Percentiles rank a stretch among this genome's conserved stretches.
Conservation (phyloP, 1,284 basidiomycete species). For the Fomitopsis betulina region DNA sequence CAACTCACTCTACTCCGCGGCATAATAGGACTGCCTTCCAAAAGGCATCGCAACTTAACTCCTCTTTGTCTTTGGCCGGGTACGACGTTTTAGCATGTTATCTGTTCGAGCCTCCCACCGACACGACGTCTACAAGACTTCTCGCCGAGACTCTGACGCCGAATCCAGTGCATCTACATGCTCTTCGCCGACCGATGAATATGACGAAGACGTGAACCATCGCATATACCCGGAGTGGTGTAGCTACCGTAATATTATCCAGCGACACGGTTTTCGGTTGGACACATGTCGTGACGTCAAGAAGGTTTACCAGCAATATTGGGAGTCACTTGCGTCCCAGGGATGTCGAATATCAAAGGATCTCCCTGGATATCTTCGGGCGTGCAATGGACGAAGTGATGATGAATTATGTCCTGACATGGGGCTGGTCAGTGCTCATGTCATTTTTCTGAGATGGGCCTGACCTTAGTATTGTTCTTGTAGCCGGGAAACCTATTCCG, state of each 20-base stretch:
- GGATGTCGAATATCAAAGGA: slow-evolving; percentile 21
- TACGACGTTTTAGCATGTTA: background rate
- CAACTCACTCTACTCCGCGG: no score
- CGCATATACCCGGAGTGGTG: slow-evolving; percentile 60
- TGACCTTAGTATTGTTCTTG: slow-evolving; percentile 7
- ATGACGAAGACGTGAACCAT: slow-evolving; percentile 58
- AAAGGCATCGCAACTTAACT: background rate
- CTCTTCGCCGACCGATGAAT: slow-evolving; percentile 54
- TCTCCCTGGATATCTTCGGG: slow-evolving; percentile 32
- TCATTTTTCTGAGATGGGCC: background rate
- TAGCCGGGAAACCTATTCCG: slow-evolving; percentile 71
- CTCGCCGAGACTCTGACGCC: slow-evolving; percentile 24
- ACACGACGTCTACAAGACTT: slow-evolving; percentile 8
- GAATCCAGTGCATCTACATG: slow-evolving; percentile 33
- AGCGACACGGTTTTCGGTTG: slow-evolving; percentile 50
- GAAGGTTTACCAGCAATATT: slow-evolving; percentile 42
- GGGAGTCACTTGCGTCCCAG: slow-evolving; percentile 23
- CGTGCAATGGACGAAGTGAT: slow-evolving; percentile 39
- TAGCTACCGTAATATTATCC: slow-evolving; percentile 44
- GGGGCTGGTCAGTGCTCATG: slow-evolving; percentile 49
- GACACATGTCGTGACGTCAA: slow-evolving; percentile 66
- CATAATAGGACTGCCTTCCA: background rate
- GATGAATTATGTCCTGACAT: slow-evolving; percentile 62
- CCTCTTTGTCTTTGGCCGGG: background rate
- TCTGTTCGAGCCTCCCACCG: background rate